These are phyloP conservation scores for Secale cereale DNA, from an alignment of 176 grass and related monocot species.

Conservation along the genomic window DNA sequence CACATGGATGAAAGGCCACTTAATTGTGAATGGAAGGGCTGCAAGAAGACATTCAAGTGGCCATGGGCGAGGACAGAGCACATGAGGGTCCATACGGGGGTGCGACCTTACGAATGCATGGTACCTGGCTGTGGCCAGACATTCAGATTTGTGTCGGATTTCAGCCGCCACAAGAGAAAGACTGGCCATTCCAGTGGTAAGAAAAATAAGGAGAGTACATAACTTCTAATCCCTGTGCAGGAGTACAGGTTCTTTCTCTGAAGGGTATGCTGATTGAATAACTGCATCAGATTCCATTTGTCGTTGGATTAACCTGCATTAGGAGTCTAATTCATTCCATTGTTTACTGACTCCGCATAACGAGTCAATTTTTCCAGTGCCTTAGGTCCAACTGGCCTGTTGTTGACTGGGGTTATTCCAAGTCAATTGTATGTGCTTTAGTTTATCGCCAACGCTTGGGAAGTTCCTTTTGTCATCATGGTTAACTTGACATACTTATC, in stretches of 20 bases:
- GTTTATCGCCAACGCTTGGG: conserved; percentile 2
- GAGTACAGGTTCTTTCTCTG: conserved; percentile 46
- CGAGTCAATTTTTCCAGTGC: conserved; percentile 13
- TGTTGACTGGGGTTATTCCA: conserved; percentile 35
- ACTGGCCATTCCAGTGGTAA: conserved; percentile 80
- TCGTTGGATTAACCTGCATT: conserved; percentile 34
- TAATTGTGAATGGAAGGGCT: conserved; percentile 70
- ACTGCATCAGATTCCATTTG: conserved; percentile 45
- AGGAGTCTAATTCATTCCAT: conserved; percentile 63
- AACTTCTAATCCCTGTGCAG: conserved; percentile 41
- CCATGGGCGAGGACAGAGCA: conserved; percentile 97
- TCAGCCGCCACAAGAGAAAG: conserved; percentile 98
- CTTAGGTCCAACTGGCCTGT: conserved; percentile 43
- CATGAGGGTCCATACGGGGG: conserved; percentile 92
- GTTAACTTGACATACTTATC: conserved; percentile 7
- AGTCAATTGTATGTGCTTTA: conserved; percentile 41
- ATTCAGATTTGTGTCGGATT: conserved; percentile 96
- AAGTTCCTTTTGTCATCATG: conserved; percentile 22
- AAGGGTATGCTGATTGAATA: conserved; percentile 47
- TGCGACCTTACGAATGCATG: conserved; percentile 76
- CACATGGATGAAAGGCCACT: conserved; percentile 94
- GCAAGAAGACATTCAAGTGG: conserved; percentile 97
- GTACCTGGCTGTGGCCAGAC: conserved; percentile 87
- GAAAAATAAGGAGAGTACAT: conserved; percentile 63
- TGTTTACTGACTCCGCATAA: conserved; percentile 31